A percentile compares a stretch with the other conserved stretches of the same genome.
Evolutionary conservation across 139 green algal species (phyloP).

Genomic region (Ettlia oleoabundans): DNA sequence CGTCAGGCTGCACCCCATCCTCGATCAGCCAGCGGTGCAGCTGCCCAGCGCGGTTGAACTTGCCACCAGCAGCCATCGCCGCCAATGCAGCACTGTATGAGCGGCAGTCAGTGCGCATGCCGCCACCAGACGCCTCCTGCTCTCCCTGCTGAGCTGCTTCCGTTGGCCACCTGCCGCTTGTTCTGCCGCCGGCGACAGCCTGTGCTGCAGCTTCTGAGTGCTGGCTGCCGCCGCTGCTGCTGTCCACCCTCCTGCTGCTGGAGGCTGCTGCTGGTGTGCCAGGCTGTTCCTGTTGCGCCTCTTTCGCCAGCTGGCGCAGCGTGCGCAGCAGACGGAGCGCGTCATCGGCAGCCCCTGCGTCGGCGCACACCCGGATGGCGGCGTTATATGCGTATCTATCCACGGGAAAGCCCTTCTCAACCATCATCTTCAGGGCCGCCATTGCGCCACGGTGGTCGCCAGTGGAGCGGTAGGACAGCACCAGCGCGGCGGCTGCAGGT

Average conservation of each 20-base stretch:
- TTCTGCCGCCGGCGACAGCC: too few relatives aligned
- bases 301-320: conserved; percentile 15
- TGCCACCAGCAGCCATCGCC: conserved; percentile 2
- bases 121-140: not conserved
- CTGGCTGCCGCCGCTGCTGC: not conserved
- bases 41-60: conserved; percentile 4
- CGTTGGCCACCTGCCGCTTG: not conserved
- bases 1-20: conserved; percentile 23
- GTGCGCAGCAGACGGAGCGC: conserved; percentile 29
- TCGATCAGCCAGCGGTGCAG: conserved; percentile 37
- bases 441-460: conserved; percentile 23
- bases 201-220: too few relatives aligned
- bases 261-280: not conserved
- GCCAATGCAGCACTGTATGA: conserved; percentile 33
- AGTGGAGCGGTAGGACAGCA: conserved; percentile 29
- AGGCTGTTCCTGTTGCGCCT: not conserved
- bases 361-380: conserved; percentile 34
- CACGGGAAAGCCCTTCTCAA: not conserved
- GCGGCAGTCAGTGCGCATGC: conserved; percentile 29
- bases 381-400: conserved; percentile 47
- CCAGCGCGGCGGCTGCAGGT: conserved; percentile 23
- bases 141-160: not conserved
- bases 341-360: conserved; percentile 24
- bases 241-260: not conserved
- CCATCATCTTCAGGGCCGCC: conserved; percentile 21